Percentiles rank a stretch among this genome's conserved stretches.
These are phyloP conservation scores for Penicillium occitanis DNA, from an alignment of 2,329 filamentous ascomycete genomes.

Conservation along the genomic window DNA sequence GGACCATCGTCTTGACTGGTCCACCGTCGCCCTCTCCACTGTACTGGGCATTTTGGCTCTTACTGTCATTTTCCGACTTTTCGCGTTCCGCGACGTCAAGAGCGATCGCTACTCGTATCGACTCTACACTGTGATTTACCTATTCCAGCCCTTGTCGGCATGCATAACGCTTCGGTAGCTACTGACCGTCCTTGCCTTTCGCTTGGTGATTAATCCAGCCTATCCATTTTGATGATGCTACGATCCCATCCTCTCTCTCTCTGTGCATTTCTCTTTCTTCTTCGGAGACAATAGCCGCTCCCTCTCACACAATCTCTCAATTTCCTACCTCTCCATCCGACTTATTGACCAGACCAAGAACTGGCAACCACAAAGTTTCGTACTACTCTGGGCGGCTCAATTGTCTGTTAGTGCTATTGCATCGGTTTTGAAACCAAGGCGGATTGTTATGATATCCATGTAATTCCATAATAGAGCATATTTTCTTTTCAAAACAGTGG, in stretches of 20 bases:
- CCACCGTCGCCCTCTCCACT: constrained; percentile 12
- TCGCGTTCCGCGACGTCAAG: constrained; percentile 20
- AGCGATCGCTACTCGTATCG: constrained; percentile 20
- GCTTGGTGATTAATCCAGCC: neutral
- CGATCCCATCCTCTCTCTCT: neutral
- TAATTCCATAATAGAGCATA: neutral
- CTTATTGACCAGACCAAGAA: neutral
- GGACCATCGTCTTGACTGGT: constrained; percentile 17
- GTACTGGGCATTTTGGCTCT: constrained; percentile 9
- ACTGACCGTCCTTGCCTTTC: neutral
- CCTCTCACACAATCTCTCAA: neutral
- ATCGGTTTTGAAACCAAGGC: neutral
- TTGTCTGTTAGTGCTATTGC: neutral
- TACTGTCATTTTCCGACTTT: constrained; percentile 19
- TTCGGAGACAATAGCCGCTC: neutral
- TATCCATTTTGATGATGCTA: constrained; percentile 1
- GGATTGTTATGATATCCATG: neutral
- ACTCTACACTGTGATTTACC: constrained; percentile 19
- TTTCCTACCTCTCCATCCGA: constrained; percentile 1
- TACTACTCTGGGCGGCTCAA: neutral
- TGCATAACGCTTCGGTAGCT: constrained; percentile 20
- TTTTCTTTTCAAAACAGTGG: neutral
- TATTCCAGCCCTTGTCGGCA: constrained; percentile 20
- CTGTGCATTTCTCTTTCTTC: neutral
- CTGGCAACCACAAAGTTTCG: neutral